These are phyloP conservation scores for Harringtonia lauricola DNA, from an alignment of 2,329 filamentous ascomycete species.

Conservation along the genomic window DNA sequence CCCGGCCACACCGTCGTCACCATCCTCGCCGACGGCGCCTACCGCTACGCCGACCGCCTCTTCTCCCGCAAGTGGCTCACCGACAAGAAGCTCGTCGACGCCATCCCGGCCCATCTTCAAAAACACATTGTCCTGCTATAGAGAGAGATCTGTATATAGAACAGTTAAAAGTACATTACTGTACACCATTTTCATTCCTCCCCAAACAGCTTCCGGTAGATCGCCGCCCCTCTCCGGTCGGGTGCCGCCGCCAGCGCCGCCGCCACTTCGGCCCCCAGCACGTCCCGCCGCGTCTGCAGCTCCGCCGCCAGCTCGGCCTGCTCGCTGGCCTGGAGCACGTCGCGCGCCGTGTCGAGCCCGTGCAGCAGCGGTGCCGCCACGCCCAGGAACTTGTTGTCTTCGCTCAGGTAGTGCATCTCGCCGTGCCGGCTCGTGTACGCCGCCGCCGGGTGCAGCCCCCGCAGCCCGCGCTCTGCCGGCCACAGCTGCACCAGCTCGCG, in stretches of 20 bases:
- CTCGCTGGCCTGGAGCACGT: conserved; percentile 23
- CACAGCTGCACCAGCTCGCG: conserved; percentile 26
- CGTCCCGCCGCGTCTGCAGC: conserved; percentile 28
- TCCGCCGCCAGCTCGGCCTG: conserved; percentile 19
- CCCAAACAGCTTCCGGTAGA: conserved; percentile 23
- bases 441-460: conserved; percentile 23
- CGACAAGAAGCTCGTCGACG: conserved; percentile 69
- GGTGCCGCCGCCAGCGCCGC: conserved; percentile 11
- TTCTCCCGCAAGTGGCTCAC: conserved; percentile 88
- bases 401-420: conserved; percentile 21
- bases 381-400: conserved; percentile 23
- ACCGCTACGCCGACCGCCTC: conserved; percentile 85
- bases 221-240: conserved; percentile 10
- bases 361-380: conserved; percentile 26
- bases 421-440: conserved; percentile 16
- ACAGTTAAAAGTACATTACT: neutral
- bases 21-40: conserved; percentile 91
- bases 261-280: conserved; percentile 16
- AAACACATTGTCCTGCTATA: conserved; percentile 92
- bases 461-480: conserved; percentile 26
- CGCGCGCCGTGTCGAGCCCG: conserved; percentile 33
- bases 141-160: too few species aligned
- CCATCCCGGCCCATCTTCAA: conserved; percentile 74
- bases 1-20: conserved; percentile 87
- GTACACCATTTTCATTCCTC: neutral